Conservation (phyloP, 768 basidiomycete species). For the Phanerochaete carnosa region DNA sequence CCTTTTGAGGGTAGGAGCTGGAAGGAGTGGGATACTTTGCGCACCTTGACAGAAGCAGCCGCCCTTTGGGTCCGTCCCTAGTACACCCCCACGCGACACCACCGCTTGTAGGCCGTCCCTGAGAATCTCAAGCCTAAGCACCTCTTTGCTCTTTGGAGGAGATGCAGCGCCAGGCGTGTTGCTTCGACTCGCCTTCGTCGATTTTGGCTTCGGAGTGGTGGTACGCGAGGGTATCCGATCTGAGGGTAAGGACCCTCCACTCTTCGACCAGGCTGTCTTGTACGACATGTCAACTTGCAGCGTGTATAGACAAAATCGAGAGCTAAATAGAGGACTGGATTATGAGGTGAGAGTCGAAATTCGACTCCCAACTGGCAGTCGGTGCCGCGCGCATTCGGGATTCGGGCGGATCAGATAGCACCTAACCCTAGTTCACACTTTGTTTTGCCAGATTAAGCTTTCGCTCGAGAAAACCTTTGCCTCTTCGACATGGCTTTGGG, state of each 20-base stretch:
- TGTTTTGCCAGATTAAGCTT: neutral
- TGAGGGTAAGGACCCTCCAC: neutral
- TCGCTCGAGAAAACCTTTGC: no score
- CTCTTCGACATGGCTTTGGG: no score
- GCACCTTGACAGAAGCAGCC: conserved; percentile 4
- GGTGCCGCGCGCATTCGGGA: neutral
- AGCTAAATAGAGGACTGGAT: neutral
- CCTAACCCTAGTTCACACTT: neutral
- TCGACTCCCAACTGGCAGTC: neutral
- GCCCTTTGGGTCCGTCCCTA: neutral
- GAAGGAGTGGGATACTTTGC: neutral
- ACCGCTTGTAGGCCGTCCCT: neutral
- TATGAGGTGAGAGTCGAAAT: neutral
- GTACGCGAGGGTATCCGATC: neutral
- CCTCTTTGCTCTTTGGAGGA: neutral
- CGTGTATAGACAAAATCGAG: neutral
- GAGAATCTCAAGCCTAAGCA: neutral
- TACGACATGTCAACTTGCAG: neutral
- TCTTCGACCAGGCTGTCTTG: neutral
- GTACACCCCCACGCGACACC: neutral
- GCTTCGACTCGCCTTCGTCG: neutral
- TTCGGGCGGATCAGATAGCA: neutral
- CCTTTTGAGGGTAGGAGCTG: neutral
- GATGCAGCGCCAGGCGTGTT: neutral
- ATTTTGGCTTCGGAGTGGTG: neutral